Percentiles rank a stretch among this genome's conserved stretches.
phyloP scores from a whole-genome alignment of 2,329 filamentous ascomycete species.

The Colletotrichum caudatum region DNA sequence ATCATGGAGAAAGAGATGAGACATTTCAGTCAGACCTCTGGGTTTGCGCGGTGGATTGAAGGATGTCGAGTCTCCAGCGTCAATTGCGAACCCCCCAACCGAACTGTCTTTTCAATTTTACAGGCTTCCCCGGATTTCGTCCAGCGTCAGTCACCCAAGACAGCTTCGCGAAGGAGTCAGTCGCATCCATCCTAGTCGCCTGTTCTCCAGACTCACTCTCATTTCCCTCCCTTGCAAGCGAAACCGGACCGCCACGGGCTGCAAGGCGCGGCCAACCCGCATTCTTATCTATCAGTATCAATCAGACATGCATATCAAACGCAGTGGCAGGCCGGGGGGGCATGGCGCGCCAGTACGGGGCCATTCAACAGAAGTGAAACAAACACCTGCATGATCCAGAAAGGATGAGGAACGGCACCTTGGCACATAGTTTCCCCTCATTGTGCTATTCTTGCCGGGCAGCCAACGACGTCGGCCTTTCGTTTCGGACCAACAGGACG shows the following conservation, averaged over 20 bases:
- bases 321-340: neutral
- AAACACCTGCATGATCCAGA: slow-evolving; percentile 11
- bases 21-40: neutral
- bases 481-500: neutral
- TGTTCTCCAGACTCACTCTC: neutral
- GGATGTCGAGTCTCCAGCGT: no score
- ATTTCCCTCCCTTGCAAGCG: neutral
- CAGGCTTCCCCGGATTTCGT: slow-evolving; percentile 24
- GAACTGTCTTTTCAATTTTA: neutral
- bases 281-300: slow-evolving; percentile 11
- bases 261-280: neutral
- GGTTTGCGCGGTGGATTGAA: neutral
- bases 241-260: slow-evolving; percentile 27
- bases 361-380: slow-evolving; percentile 22
- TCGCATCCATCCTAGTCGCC: slow-evolving; percentile 6
- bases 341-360: neutral
- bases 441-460: neutral
- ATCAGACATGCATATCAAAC: neutral
- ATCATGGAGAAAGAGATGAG: neutral
- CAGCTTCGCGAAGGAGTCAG: neutral
- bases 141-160: neutral
- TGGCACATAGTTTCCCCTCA: slow-evolving; percentile 14
- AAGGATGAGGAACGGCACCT: slow-evolving; percentile 26
- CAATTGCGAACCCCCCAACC: neutral
- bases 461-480: slow-evolving; percentile 1